Evolutionary conservation across 305 asterid genomes (phyloP).

Genomic region (Fraxinus dipetala): DNA sequence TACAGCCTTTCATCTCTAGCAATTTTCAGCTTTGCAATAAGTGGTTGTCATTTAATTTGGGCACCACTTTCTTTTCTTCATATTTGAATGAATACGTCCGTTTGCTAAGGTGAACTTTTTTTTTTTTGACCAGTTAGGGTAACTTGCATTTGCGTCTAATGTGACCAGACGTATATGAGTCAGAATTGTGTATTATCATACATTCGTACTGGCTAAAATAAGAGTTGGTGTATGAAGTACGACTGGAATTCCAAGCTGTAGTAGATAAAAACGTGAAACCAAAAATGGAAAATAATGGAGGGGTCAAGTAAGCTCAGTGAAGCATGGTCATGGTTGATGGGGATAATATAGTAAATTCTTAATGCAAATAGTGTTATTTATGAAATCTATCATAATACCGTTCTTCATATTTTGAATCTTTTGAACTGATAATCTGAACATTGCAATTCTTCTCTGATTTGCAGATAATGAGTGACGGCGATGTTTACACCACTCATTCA

Average conservation of each 20-base stretch:
- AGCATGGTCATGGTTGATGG: not conserved
- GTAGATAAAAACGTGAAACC: not conserved
- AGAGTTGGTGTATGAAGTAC: not conserved
- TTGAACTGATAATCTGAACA: not conserved
- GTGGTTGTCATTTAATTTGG: not conserved
- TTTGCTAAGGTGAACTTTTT: not conserved
- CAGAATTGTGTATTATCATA: not conserved
- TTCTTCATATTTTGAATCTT: not conserved
- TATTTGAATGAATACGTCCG: not conserved
- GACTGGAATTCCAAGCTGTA: not conserved
- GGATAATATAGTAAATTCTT: not conserved
- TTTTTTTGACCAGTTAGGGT: not conserved
- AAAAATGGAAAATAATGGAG: not conserved
- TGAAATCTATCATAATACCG: not conserved
- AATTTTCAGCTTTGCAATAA: not conserved
- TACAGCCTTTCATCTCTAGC: constrained; percentile 23
- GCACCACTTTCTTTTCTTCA: not conserved
- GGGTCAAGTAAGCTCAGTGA: not conserved
- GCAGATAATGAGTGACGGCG: constrained; percentile 5
- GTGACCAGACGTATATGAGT: not conserved
- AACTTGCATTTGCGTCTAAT: not conserved
- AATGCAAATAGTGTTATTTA: not conserved
- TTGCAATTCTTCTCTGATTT: not conserved
- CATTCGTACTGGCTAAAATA: not conserved
- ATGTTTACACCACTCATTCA: not conserved